Conservation (phyloP, 2,329 filamentous ascomycete species). For the Hirsutella thompsonii region DNA sequence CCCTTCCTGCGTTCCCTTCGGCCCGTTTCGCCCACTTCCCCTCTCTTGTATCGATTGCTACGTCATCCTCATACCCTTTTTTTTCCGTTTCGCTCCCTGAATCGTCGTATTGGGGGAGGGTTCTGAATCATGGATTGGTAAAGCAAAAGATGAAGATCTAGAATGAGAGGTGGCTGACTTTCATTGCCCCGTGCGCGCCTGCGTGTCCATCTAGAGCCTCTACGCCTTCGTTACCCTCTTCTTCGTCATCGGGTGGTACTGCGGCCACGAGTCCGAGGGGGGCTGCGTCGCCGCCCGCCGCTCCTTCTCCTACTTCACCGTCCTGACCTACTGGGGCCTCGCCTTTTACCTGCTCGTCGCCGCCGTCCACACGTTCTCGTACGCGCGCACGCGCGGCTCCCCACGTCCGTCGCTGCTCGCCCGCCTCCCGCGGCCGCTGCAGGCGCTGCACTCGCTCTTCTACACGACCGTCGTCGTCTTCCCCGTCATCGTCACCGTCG, state of each 20-base stretch:
- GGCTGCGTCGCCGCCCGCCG: conserved; percentile 33
- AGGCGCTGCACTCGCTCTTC: conserved; percentile 50
- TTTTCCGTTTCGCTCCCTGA: no score
- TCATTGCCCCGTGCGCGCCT: no score
- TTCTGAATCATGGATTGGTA: background rate
- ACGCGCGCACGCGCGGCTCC: conserved; percentile 37
- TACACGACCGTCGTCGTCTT: conserved; percentile 51
- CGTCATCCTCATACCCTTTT: no score
- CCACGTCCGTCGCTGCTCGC: conserved; percentile 31
- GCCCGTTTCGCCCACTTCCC: background rate
- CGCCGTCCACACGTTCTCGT: conserved; percentile 55
- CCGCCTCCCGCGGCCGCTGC: conserved; percentile 45
- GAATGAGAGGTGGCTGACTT: no score
- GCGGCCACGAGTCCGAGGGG: conserved; percentile 30
- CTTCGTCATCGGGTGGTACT: conserved; percentile 54
- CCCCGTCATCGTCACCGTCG: conserved; percentile 57
- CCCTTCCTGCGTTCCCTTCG: background rate
- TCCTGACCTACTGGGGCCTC: conserved; percentile 70
- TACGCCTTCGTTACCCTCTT: conserved; percentile 62
- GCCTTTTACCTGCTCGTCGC: conserved; percentile 65
- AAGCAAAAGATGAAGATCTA: background rate
- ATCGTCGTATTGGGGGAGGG: no score
- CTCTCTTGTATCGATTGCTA: no score
- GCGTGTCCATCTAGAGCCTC: conserved; percentile 27
- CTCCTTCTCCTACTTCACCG: conserved; percentile 73